These are phyloP conservation scores for Cutaneotrichosporon dermatis DNA, from an alignment of 1,284 basidiomycete genomes.

Conservation along the genomic window DNA sequence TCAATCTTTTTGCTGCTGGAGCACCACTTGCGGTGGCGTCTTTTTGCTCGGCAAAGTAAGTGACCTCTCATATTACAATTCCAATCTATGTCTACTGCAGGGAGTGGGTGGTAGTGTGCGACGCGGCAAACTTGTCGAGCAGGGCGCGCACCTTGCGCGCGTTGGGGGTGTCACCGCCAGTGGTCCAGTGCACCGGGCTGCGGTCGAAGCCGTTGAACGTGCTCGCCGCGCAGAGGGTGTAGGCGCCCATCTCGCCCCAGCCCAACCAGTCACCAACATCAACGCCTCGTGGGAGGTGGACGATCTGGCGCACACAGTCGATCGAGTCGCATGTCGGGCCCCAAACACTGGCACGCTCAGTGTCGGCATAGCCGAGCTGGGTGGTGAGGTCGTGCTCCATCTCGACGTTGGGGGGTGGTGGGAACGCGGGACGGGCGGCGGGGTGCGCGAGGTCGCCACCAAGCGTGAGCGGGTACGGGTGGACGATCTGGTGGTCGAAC, in stretches of 20 bases:
- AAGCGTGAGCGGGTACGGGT: conserved; percentile 70
- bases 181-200: conserved; percentile 45
- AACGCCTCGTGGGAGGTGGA: conserved; percentile 60
- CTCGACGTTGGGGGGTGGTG: conserved; percentile 47
- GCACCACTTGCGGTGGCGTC: no score
- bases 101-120: background rate
- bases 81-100: conserved; percentile 1
- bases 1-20: no score
- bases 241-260: conserved; percentile 89
- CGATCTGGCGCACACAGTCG: conserved; percentile 67
- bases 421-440: conserved; percentile 42
- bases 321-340: conserved; percentile 84
- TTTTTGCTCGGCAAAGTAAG: no score
- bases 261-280: conserved; percentile 86
- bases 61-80: conserved; percentile 1
- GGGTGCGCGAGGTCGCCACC: conserved; percentile 30
- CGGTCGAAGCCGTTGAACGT: conserved; percentile 68
- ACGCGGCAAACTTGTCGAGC: conserved; percentile 6
- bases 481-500: conserved; percentile 86
- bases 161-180: conserved; percentile 30
- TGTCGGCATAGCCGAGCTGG: conserved; percentile 48
- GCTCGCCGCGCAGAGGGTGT: conserved; percentile 84
- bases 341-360: conserved; percentile 53
- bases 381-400: conserved; percentile 45
- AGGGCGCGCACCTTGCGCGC: conserved; percentile 10